phyloP scores from a whole-genome alignment of 805 yeast species.

The Kodamaea neixiangensis region DNA sequence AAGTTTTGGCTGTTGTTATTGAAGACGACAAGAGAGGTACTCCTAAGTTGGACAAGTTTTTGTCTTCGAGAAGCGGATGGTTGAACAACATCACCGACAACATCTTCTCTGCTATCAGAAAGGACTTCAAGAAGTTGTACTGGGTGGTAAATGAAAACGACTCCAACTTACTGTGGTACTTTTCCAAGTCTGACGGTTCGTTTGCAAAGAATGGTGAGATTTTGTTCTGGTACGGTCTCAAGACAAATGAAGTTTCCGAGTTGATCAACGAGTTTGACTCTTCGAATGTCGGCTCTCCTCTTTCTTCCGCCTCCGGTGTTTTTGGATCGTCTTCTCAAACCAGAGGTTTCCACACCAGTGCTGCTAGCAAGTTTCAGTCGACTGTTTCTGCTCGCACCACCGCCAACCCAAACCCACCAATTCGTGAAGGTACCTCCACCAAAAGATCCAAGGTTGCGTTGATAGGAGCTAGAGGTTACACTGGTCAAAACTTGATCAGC shows the following conservation, averaged over 20 bases:
- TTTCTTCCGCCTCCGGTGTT: constrained; percentile 44
- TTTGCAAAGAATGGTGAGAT: constrained; percentile 86
- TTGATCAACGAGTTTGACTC: constrained; percentile 56
- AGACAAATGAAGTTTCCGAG: constrained; percentile 59
- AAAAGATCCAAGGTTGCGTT: constrained; percentile 76
- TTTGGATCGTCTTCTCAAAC: constrained; percentile 40
- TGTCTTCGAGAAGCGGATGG: constrained; percentile 92
- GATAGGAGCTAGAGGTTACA: constrained; percentile 97
- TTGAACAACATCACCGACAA: constrained; percentile 95
- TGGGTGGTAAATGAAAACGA: constrained; percentile 93
- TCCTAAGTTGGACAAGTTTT: constrained; percentile 79
- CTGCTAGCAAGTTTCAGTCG: constrained; percentile 3
- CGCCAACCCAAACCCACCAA: constrained; percentile 70
- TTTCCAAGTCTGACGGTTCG: constrained; percentile 91
- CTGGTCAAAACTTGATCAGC: constrained; percentile 90
- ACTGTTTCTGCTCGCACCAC: constrained; percentile 22
- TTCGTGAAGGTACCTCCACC: constrained; percentile 61
- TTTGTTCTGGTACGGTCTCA: constrained; percentile 92
- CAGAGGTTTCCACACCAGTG: constrained; percentile 52
- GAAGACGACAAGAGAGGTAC: constrained; percentile 48
- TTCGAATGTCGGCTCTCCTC: constrained; percentile 34
- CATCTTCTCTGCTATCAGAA: constrained; percentile 78
- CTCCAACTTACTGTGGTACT: constrained; percentile 88
- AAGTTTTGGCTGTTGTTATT: constrained; percentile 85
- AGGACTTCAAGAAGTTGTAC: constrained; percentile 70